Evolutionary conservation across 352 stramenopile genomes (phyloP), one percentile per base, ranked within the genome.

Genomic region (Thraustochytrium sp.): DNA sequence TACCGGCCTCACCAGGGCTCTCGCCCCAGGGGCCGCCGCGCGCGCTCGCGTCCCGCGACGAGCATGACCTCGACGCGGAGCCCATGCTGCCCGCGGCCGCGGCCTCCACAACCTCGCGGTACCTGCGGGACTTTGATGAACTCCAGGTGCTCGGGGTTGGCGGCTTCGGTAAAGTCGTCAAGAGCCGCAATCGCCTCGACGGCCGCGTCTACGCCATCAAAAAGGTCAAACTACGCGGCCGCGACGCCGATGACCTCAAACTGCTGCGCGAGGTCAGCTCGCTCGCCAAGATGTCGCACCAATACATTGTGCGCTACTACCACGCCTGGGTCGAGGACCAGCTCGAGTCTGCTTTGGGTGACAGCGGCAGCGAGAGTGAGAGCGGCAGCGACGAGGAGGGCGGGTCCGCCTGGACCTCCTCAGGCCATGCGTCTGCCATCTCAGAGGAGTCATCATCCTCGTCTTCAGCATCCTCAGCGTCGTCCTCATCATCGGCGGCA

Each of bases 281-380:
- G 0, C 97, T 98, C 91, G 97, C 93, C 42, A 89, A 94, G 51
- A 97, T 98, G 92, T 93, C 95, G 64, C 95, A 98, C 65, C 94
- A 95, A 46, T 94, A 98, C 76, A 98, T 98, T 85, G 95, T 98
- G 23, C 88, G 95, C 54, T 98, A 98, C 83, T 93, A 92, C 84
- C 90, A 93, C 62, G 90, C 54, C 13, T 87, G 63, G 77, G 31
- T 54, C 54, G 84, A 86, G 44, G 42, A 76, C 75, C 88, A 91
- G 16, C 89, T 90, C 40, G 89, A 92, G 38, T 88, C 84, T 46
- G 90, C 90, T n/a, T 93, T 94, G 77, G 89, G 92, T 3, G 94
- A 91, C 91, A 90, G 94, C 31, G 87, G 90, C 37, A 88, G 89
- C 42, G 90, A 89, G 2, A 86, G 89, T 64, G 87, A 87, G 36